Evolutionary conservation across 345 rosid genomes (phyloP), one percentile per base, ranked within the genome.

Genomic region (Zanthoxylum bungeanum): DNA sequence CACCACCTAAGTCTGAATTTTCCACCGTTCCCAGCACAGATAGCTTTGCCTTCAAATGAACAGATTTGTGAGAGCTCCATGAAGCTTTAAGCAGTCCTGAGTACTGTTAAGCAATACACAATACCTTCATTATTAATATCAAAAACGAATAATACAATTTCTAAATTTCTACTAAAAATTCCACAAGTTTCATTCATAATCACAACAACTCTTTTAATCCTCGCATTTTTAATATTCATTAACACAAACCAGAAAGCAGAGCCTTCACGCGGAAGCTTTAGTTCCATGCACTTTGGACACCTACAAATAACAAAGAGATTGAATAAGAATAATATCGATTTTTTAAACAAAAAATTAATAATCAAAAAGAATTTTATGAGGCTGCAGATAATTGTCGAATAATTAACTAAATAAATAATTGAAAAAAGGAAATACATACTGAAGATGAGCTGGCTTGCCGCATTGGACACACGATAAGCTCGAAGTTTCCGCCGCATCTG

Each of bases 191-290:
- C 36, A 56, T 27, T 28, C 60, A 57, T 27, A 28, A 57, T 57
- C 36, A 56, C 7, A 42, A 42, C 3, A 24, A 14, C n/a, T n/a
- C n/a, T 22, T 52, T 5, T 52, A 21, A 9, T 52, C 57, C 16
- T 52, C 47, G 9, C 31, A 55, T 55, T 55, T 25, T 25, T 25
- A 27, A 16, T 55, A n/a, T n/a, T n/a, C n/a, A n/a, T n/a, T n/a
- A n/a, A n/a, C 60, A 81, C 75, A 27, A 53, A 94, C 97, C 98
- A 94, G 93, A 94, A 94, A 25, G 98, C 86, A 49, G 96, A 91
- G 25, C 73, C 88, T 86, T 92, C 93, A 68, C 98, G 97, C 71
- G 97, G 92, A 89, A 94, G 97, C 89, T 92, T 94, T 72, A 94
- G 64, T 5, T 94, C 92, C 63, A 90, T 21, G 47, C 98, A 94